These are phyloP conservation scores for Botrytis galanthina DNA, from an alignment of 2,329 filamentous ascomycete genomes.

Conservation along the genomic window DNA sequence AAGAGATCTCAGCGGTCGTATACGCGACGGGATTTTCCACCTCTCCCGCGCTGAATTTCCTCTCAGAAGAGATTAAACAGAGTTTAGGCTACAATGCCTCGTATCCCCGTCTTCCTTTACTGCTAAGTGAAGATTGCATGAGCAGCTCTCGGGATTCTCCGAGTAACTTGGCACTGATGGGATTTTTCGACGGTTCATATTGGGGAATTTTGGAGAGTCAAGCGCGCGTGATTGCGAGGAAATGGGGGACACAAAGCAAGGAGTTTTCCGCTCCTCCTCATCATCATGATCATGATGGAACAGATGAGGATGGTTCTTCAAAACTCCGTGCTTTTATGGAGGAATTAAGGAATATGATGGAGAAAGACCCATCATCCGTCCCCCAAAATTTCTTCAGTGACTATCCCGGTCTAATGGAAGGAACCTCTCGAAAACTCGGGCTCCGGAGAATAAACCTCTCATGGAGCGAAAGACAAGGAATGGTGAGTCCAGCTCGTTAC, in stretches of 20 bases:
- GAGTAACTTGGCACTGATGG: slow-evolving; percentile 13
- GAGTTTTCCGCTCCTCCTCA: too few species aligned
- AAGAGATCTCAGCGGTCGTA: slow-evolving; percentile 1
- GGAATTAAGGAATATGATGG: neutral
- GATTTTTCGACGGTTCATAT: slow-evolving; percentile 14
- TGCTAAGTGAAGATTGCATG: neutral
- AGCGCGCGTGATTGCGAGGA: slow-evolving; percentile 11
- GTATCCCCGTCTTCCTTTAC: slow-evolving; percentile 2
- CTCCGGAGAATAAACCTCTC: slow-evolving; percentile 4
- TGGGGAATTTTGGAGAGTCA: slow-evolving; percentile 19
- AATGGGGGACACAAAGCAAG: neutral
- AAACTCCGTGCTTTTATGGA: slow-evolving; percentile 1
- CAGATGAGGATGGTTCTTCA: too few species aligned
- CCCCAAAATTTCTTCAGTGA: slow-evolving; percentile 13
- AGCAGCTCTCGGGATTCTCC: neutral
- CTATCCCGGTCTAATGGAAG: slow-evolving; percentile 8
- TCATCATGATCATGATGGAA: too few species aligned
- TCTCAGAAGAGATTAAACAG: neutral
- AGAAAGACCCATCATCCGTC: neutral
- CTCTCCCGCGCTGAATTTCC: slow-evolving; percentile 7
- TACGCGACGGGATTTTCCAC: slow-evolving; percentile 9
- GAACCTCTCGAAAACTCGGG: neutral
- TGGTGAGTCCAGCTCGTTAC: slow-evolving; percentile 5
- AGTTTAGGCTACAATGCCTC: neutral
- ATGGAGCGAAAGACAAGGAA: slow-evolving; percentile 4